phyloP scores from a whole-genome alignment of 2,329 filamentous ascomycete species.

The Hypoxylon sp. region DNA sequence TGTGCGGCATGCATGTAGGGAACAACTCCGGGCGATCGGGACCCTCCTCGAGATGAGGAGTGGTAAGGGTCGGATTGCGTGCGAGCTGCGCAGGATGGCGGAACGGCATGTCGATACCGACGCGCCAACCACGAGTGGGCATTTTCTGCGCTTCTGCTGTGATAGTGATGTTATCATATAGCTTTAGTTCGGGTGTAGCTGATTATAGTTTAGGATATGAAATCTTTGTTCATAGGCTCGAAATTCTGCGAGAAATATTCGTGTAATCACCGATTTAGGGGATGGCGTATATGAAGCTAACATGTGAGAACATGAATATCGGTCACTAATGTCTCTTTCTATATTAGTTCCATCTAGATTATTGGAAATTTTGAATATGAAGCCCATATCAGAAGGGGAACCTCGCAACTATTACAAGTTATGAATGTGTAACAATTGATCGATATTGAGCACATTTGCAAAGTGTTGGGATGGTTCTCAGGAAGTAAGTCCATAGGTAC shows the following conservation, averaged over 20 bases:
- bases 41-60: not conserved
- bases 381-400: not conserved
- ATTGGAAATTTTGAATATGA: not conserved
- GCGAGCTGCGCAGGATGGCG: slow-evolving; percentile 32
- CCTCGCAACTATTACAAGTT: not conserved
- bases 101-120: slow-evolving; percentile 12
- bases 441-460: not conserved
- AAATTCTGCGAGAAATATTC: not conserved
- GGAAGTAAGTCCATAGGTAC: not conserved
- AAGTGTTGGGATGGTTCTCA: not conserved
- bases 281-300: slow-evolving; percentile 16
- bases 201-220: not conserved
- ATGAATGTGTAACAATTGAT: not conserved
- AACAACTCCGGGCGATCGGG: not conserved
- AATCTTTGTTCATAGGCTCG: not conserved
- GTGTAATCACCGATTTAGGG: slow-evolving; percentile 12
- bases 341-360: not conserved
- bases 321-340: not conserved
- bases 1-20: not conserved
- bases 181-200: not conserved
- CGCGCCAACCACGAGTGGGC: slow-evolving; percentile 4
- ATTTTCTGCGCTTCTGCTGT: not conserved
- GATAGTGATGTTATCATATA: not conserved
- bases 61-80: slow-evolving; percentile 36
- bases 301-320: not conserved